Percentiles rank a stretch among this genome's conserved stretches.
These are phyloP conservation scores for Schwanniomyces occidentalis DNA, from an alignment of 805 yeast genomes.

Conservation along the genomic window DNA sequence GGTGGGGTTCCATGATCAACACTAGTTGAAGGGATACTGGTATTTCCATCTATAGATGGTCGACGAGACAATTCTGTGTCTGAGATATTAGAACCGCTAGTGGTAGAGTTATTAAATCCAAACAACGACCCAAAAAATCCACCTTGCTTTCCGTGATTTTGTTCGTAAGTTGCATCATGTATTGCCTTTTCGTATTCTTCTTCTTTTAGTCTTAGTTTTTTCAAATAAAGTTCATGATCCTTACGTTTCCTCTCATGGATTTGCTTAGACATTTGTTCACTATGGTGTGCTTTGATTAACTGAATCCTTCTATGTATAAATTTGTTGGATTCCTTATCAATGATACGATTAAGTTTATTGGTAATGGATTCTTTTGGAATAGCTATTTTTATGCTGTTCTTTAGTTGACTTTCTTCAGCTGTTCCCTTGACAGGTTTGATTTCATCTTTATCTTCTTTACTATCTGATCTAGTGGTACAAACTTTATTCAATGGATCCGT, in stretches of 20 bases:
- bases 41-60: neutral
- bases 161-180: conserved; percentile 25
- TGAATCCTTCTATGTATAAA: conserved; percentile 42
- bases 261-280: conserved; percentile 34
- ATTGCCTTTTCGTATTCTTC: conserved; percentile 37
- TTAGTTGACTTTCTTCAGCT: conserved; percentile 5
- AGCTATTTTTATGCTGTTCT: conserved; percentile 10
- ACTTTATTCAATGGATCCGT: neutral
- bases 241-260: conserved; percentile 39
- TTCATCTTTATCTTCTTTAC: conserved; percentile 7
- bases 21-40: neutral
- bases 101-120: conserved; percentile 18
- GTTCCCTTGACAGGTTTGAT: conserved; percentile 1
- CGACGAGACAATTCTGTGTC: neutral
- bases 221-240: conserved; percentile 40
- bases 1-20: neutral
- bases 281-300: conserved; percentile 37
- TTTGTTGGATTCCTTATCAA: conserved; percentile 37
- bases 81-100: neutral
- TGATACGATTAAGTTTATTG: conserved; percentile 25
- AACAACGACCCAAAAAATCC: conserved; percentile 35
- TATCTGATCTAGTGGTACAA: conserved; percentile 3
- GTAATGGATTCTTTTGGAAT: conserved; percentile 20
- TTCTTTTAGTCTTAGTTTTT: conserved; percentile 36
- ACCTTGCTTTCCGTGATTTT: conserved; percentile 17